Base-by-base conservation (phyloP, 176 grass and related monocot species). In the Aegilops longissima region DNA sequence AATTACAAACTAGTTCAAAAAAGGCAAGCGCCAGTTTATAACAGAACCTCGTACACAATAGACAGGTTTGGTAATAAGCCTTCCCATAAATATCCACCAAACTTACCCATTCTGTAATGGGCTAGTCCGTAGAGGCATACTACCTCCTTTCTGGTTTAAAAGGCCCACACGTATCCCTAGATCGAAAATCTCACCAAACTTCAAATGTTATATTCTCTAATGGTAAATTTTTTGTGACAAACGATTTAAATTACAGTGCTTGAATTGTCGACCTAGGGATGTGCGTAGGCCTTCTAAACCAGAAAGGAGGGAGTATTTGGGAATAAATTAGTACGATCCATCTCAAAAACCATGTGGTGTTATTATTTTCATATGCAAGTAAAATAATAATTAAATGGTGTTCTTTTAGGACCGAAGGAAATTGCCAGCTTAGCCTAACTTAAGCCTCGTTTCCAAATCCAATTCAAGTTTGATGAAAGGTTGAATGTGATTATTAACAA, bases 1-100 rank as follows among this genome's bases (percentile, higher is more conserved):
- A 64, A 64, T 33, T n/a, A 49, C 45, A 49, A 27, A 31, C 30
- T 72, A 86, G 31, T 73, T 38, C 6, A 80, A 78, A 86, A 86
- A 70, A 39, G 59, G n/a, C 5, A 47, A 82, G 76, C 52, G 80
- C 10, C 38, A 18, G 70, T 49, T 5, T 66, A 54, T 42, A 73
- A n/a, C 18, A 65, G 24, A 83, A 79, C 31, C n/a, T 73, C 23
- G 3, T 18, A 66, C 74, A 66, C 30, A 64, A 65, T 65, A 30
- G 24, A 45, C 47, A 80, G 23, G 72, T 75, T 16, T 76, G 7
- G 25, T 76, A 20, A 76, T 76, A 88, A 63, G 23, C 66, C 51
- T 84, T 79, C 59, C 44, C 62, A 78, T 34, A 82, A 58, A 31
- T 42, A 40, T 34, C 23, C 20, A 65, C 44, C 3, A 35, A 73